Conservation (phyloP, 2,329 filamentous ascomycete species). For the Cercospora sp. region DNA sequence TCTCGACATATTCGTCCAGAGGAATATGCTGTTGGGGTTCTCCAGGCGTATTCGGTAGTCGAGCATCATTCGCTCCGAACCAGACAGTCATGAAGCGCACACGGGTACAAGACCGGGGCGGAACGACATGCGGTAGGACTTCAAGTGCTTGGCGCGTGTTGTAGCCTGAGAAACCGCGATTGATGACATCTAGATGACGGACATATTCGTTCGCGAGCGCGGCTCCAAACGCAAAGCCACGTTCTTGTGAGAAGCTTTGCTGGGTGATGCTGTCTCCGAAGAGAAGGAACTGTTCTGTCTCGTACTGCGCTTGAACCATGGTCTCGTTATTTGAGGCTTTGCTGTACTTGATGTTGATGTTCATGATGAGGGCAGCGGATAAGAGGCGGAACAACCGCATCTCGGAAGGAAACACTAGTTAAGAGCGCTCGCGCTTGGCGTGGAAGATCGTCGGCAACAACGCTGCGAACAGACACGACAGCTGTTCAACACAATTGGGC, state of each 20-base stretch:
- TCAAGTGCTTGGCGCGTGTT: slow-evolving; percentile 73
- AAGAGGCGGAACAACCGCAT: neutral
- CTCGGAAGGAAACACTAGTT: neutral
- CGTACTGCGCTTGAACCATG: slow-evolving; percentile 5
- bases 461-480: neutral
- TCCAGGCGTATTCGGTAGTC: slow-evolving; percentile 61
- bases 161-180: slow-evolving; percentile 83
- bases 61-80: slow-evolving; percentile 89
- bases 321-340: neutral
- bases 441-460: neutral
- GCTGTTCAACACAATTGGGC: neutral
- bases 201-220: slow-evolving; percentile 69
- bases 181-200: slow-evolving; percentile 79
- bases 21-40: slow-evolving; percentile 70
- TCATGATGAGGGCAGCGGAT: neutral
- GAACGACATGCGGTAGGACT: slow-evolving; percentile 69
- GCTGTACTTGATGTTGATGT: slow-evolving; percentile 6
- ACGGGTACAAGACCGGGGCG: slow-evolving; percentile 60
- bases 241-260: slow-evolving; percentile 57
- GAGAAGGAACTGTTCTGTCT: slow-evolving; percentile 58
- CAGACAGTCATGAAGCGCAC: slow-evolving; percentile 64
- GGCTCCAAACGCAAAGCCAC: slow-evolving; percentile 72
- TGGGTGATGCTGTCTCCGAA: slow-evolving; percentile 91
- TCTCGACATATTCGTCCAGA: slow-evolving; percentile 70
- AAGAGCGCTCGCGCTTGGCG: slow-evolving; percentile 1